A percentile compares a stretch with the other conserved stretches of the same genome.
These are phyloP conservation scores for Gynandropsis gynandra DNA, from an alignment of 345 rosid species.

Conservation along the genomic window DNA sequence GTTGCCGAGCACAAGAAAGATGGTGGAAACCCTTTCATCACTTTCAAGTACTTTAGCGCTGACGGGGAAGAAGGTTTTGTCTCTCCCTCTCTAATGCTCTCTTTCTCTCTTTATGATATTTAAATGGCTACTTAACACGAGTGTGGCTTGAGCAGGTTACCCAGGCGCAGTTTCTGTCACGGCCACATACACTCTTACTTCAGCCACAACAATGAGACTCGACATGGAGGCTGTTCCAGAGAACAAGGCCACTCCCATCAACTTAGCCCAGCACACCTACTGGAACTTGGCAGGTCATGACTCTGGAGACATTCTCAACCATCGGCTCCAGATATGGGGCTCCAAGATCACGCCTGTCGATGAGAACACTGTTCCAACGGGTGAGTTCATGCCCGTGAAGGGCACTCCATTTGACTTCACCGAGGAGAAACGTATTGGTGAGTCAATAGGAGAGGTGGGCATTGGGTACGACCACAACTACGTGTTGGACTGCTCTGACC, in stretches of 20 bases:
- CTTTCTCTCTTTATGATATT: background rate
- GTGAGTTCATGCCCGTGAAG: slow-evolving; percentile 62
- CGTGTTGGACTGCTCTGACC: slow-evolving; percentile 52
- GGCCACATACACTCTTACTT: slow-evolving; percentile 68
- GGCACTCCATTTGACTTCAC: slow-evolving; percentile 90
- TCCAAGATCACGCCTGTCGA: slow-evolving; percentile 84
- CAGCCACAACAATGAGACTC: slow-evolving; percentile 65
- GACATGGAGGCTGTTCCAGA: slow-evolving; percentile 85
- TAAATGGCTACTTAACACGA: background rate
- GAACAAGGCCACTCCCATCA: slow-evolving; percentile 73
- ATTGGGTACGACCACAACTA: slow-evolving; percentile 90
- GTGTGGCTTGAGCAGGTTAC: slow-evolving; percentile 42
- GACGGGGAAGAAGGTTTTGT: slow-evolving; percentile 87
- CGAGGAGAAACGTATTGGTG: slow-evolving; percentile 56
- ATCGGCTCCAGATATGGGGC: slow-evolving; percentile 68
- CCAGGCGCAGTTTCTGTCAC: slow-evolving; percentile 73
- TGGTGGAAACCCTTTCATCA: slow-evolving; percentile 60
- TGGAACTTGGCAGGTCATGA: slow-evolving; percentile 87
- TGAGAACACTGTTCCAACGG: slow-evolving; percentile 67
- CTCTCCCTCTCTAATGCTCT: background rate
- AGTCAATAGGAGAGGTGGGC: slow-evolving; percentile 65
- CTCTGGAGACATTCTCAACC: slow-evolving; percentile 67
- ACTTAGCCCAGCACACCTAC: slow-evolving; percentile 93
- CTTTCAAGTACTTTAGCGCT: slow-evolving; percentile 53
- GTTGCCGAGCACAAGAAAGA: slow-evolving; percentile 49